Evolutionary conservation across 2,329 filamentous ascomycete genomes (phyloP).

Genomic region (Sarocladium oryzae): DNA sequence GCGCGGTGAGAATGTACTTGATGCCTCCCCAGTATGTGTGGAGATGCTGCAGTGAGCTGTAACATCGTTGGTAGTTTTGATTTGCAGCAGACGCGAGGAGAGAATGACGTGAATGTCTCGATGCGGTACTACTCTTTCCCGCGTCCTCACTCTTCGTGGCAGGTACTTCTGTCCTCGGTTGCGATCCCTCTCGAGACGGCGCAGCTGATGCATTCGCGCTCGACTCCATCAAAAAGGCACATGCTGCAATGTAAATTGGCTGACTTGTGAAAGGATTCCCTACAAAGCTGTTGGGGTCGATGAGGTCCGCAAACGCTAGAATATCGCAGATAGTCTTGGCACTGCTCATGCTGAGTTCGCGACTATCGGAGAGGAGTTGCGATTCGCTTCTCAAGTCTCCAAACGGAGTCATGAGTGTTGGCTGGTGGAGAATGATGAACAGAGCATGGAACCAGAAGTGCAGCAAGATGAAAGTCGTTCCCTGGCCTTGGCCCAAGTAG

Average conservation of each 20-base stretch:
- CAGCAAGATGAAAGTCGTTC: slow-evolving; percentile 78
- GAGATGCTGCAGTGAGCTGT: slow-evolving; percentile 75
- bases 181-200: slow-evolving; percentile 50
- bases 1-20: slow-evolving; percentile 77
- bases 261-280: slow-evolving; percentile 87
- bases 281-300: slow-evolving; percentile 78
- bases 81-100: slow-evolving; percentile 74
- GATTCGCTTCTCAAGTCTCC: slow-evolving; percentile 51
- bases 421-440: slow-evolving; percentile 79
- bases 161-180: slow-evolving; percentile 22
- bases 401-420: slow-evolving; percentile 74
- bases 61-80: slow-evolving; percentile 82
- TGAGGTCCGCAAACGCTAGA: slow-evolving; percentile 75
- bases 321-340: slow-evolving; percentile 91
- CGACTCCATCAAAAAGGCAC: slow-evolving; percentile 81
- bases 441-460: slow-evolving; percentile 88
- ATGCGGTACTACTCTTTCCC: slow-evolving; percentile 19
- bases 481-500: slow-evolving; percentile 73
- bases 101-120: slow-evolving; percentile 55
- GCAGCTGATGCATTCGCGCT: slow-evolving; percentile 60
- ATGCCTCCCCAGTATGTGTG: slow-evolving; percentile 81
- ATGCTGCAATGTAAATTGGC: slow-evolving; percentile 86
- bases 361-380: slow-evolving; percentile 71
- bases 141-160: slow-evolving; percentile 11
- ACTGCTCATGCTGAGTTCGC: slow-evolving; percentile 77